These are phyloP conservation scores for Cyclostephanos tholiformis DNA, from an alignment of 108 stramenopile genomes.

Conservation along the genomic window DNA sequence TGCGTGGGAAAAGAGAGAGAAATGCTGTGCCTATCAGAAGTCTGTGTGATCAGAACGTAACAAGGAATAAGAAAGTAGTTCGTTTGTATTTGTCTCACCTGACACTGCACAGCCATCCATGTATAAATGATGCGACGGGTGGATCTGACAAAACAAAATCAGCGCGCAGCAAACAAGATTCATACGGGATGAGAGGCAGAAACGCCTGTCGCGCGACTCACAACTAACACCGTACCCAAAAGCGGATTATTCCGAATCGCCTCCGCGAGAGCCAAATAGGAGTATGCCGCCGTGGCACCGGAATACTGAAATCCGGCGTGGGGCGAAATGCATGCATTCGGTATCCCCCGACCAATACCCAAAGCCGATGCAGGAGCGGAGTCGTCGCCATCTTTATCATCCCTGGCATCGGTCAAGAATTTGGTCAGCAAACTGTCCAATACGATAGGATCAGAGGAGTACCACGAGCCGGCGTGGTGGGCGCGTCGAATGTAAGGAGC, in stretches of 20 bases:
- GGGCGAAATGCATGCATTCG: conserved; percentile 72
- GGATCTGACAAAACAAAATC: conserved; percentile 60
- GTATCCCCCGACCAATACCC: conserved; percentile 13
- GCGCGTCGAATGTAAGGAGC: conserved; percentile 63
- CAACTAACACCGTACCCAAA: conserved; percentile 40
- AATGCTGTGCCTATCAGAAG: conserved; percentile 4
- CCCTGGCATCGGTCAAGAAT: conserved; percentile 50
- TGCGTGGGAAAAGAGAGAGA: neutral
- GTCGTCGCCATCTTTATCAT: conserved; percentile 18
- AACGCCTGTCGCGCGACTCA: neutral
- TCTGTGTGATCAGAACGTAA: neutral
- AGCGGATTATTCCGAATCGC: conserved; percentile 37
- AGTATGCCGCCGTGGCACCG: conserved; percentile 86
- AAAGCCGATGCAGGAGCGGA: neutral
- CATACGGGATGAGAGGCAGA: neutral
- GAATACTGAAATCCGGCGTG: conserved; percentile 87
- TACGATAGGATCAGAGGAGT: conserved; percentile 44
- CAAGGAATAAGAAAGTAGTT: too few species aligned
- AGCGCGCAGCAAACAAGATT: neutral
- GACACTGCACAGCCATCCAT: conserved; percentile 80
- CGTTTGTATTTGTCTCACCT: conserved; percentile 36
- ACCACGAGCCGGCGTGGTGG: conserved; percentile 84
- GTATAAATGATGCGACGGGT: conserved; percentile 87
- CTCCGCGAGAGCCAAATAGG: conserved; percentile 58
- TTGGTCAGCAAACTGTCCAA: conserved; percentile 53